phyloP scores from a whole-genome alignment of 2,329 filamentous ascomycete genomes.

The Penicillium italicum region DNA sequence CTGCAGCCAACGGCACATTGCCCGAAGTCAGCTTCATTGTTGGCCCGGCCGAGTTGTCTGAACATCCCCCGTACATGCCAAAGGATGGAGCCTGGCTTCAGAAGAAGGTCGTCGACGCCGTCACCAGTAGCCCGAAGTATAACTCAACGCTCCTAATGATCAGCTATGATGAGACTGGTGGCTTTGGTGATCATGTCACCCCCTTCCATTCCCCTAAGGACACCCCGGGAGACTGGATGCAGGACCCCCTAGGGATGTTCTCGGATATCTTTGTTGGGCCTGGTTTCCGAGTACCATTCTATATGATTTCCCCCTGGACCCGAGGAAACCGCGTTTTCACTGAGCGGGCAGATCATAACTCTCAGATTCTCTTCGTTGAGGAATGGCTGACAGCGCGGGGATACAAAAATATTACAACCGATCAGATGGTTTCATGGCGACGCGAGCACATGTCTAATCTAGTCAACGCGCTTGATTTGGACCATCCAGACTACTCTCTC shows the following conservation, averaged over 20 bases:
- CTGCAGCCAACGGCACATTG: constrained; percentile 50
- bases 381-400: constrained; percentile 48
- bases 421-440: constrained; percentile 47
- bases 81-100: constrained; percentile 56
- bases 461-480: constrained; percentile 48
- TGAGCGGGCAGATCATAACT: constrained; percentile 55
- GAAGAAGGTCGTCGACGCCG: constrained; percentile 51
- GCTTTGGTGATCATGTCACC: constrained; percentile 55
- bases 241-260: constrained; percentile 44
- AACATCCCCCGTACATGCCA: constrained; percentile 53
- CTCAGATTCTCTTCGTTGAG: constrained; percentile 55
- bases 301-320: constrained; percentile 56
- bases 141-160: constrained; percentile 49
- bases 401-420: constrained; percentile 38
- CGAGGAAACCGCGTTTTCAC: constrained; percentile 53
- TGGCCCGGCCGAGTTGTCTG: constrained; percentile 50
- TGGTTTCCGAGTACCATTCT: constrained; percentile 52
- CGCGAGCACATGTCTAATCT: constrained; percentile 49
- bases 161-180: constrained; percentile 54
- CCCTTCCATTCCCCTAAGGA: constrained; percentile 50
- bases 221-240: constrained; percentile 53
- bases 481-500: constrained; percentile 48
- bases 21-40: constrained; percentile 53
- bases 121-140: constrained; percentile 51
- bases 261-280: constrained; percentile 46